These are phyloP conservation scores for Lactarius sp. DNA, from an alignment of 768 basidiomycete species.

Conservation along the genomic window DNA sequence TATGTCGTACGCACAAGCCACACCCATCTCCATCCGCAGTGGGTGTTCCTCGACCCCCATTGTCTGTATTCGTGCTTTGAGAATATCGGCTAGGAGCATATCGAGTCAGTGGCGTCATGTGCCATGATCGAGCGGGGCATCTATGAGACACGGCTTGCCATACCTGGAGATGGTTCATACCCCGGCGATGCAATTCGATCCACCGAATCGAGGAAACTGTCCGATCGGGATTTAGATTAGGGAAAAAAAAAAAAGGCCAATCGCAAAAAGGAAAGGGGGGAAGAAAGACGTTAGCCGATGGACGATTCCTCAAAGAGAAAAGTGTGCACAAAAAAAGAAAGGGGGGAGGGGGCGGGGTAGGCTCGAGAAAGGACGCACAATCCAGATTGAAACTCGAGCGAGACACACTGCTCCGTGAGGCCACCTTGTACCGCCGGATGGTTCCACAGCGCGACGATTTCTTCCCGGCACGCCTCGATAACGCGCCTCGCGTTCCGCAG, in stretches of 20 bases:
- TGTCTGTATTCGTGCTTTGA: conserved; percentile 60
- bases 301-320: neutral
- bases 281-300: neutral
- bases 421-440: conserved; percentile 41
- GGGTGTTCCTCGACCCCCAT: conserved; percentile 61
- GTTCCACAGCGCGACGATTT: conserved; percentile 53
- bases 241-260: neutral
- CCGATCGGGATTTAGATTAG: neutral
- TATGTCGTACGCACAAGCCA: conserved; percentile 21
- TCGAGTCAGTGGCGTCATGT: neutral
- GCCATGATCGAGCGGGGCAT: neutral
- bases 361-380: conserved; percentile 43
- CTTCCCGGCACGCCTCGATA: conserved; percentile 47
- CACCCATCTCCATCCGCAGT: conserved; percentile 45
- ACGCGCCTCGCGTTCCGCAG: conserved; percentile 41
- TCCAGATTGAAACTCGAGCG: conserved; percentile 52
- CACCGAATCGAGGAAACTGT: conserved; percentile 56
- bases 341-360: neutral
- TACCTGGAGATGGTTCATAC: conserved; percentile 52
- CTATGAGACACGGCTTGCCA: conserved; percentile 14
- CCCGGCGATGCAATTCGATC: conserved; percentile 44
- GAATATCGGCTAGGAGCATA: conserved; percentile 47
- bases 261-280: too few species aligned
- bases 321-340: neutral
- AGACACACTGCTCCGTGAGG: conserved; percentile 41